phyloP scores from a whole-genome alignment of 257 asterid species.

The Nicotiana obtusifolia region DNA sequence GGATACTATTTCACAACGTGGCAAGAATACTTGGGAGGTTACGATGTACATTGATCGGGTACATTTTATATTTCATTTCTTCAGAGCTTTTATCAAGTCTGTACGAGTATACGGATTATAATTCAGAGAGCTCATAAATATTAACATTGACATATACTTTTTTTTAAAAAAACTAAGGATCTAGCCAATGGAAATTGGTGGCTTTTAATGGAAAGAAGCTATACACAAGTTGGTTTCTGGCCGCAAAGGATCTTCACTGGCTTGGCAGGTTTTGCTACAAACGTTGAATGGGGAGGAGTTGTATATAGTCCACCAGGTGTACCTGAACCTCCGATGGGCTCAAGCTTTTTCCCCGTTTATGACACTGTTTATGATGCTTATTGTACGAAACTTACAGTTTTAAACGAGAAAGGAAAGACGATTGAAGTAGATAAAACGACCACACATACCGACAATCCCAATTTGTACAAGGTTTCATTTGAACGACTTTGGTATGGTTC shows the following conservation, averaged over 20 bases:
- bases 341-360: neutral
- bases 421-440: too few species aligned
- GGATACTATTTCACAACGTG: too few species aligned
- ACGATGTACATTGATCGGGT: neutral
- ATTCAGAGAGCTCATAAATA: neutral
- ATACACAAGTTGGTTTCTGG: neutral
- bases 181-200: neutral
- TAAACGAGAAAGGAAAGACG: too few species aligned
- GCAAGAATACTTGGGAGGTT: neutral
- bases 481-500: too few species aligned
- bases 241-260: neutral
- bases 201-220: neutral
- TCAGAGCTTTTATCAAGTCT: neutral
- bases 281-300: neutral
- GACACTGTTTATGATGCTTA: too few species aligned
- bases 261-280: neutral
- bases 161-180: neutral
- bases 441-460: too few species aligned
- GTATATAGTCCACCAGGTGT: neutral
- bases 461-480: too few species aligned
- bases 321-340: neutral
- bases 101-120: neutral
- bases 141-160: neutral
- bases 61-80: neutral
- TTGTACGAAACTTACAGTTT: too few species aligned